phyloP scores from a whole-genome alignment of 2,329 filamentous ascomycete species.

The Talaromyces sp. region DNA sequence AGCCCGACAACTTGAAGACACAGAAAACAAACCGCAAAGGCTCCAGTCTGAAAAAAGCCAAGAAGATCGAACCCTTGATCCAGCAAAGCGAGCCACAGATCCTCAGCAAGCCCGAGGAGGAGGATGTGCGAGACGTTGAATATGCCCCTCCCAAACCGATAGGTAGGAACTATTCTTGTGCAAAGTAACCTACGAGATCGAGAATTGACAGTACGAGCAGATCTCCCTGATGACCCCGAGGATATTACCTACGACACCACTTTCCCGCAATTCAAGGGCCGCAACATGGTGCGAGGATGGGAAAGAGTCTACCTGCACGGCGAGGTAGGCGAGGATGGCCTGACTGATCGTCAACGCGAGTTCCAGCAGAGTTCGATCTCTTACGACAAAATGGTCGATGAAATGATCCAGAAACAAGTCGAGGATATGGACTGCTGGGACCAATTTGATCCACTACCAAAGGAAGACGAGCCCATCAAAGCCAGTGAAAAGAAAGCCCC shows the following conservation, averaged over 20 bases:
- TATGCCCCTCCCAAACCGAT: slow-evolving; percentile 75
- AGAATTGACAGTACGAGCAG: slow-evolving; percentile 32
- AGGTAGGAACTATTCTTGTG: slow-evolving; percentile 25
- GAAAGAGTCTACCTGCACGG: slow-evolving; percentile 45
- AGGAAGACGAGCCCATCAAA: slow-evolving; percentile 19
- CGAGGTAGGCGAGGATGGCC: slow-evolving; percentile 48
- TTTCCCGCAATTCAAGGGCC: slow-evolving; percentile 49
- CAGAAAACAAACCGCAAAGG: slow-evolving; percentile 60
- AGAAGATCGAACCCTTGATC: slow-evolving; percentile 48
- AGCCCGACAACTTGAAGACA: slow-evolving; percentile 52
- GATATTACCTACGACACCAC: slow-evolving; percentile 44
- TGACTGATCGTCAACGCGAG: slow-evolving; percentile 63
- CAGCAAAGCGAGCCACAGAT: slow-evolving; percentile 41
- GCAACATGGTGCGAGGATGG: slow-evolving; percentile 49
- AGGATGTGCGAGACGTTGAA: slow-evolving; percentile 70
- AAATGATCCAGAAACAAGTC: slow-evolving; percentile 62
- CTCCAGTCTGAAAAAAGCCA: slow-evolving; percentile 56
- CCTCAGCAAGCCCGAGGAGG: slow-evolving; percentile 44
- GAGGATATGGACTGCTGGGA: slow-evolving; percentile 46
- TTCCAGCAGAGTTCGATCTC: slow-evolving; percentile 61
- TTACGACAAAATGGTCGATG: slow-evolving; percentile 59
- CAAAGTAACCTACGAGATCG: neutral
- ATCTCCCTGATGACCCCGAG: slow-evolving; percentile 40
- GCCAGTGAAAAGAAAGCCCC: slow-evolving; percentile 21
- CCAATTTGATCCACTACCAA: slow-evolving; percentile 25